Evolutionary conservation across 2,329 filamentous ascomycete species (phyloP), one percentile per base, ranked within the genome.

Genomic region (Aspergillus sp.): DNA sequence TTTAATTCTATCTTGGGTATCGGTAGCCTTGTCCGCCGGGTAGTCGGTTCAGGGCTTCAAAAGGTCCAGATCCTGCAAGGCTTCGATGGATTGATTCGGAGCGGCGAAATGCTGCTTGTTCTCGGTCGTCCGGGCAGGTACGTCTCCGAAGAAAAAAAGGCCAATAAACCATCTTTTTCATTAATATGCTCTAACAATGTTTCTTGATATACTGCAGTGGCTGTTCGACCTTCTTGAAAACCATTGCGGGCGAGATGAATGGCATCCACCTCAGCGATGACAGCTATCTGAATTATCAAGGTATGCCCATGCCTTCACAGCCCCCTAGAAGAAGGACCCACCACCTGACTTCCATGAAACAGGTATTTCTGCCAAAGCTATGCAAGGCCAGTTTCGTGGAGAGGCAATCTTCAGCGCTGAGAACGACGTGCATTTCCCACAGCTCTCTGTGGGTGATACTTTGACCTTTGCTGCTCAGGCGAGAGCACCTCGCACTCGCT

Each of bases 181-280:
- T n/a, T n/a, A n/a, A n/a, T n/a, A n/a, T n/a, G n/a, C n/a, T 19
- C 19, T 19, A 19, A 19, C 19, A 2, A 19, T 39, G 33, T 44
- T 45, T 38, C 58, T 27, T 7, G 5, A 33, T 39, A 39, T 47
- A 11, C 36, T 12, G 4, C 2, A 60, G 66, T 45, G 70, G 71
- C 45, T 95, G 90, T 66, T 88, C 86, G n/a, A 94, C 89, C 2
- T 83, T 94, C 52, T 72, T 95, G 51, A 94, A 94, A 74, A 88
- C 88, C 0, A 78, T 94, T 51, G 80, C 88, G 6, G 88, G 89
- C 51, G 88, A 94, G 66, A 88, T 86, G 47, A 85, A 90, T 52
- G 89, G 89, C 49, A 85, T 94, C 58, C 80, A 79, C 54, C 76
- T 93, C 39, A 85, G 88, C 40, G 69, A 83, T 2, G 68, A 72